Conservation (phyloP, 2,329 filamentous ascomycete species). For the Phoma sp. region DNA sequence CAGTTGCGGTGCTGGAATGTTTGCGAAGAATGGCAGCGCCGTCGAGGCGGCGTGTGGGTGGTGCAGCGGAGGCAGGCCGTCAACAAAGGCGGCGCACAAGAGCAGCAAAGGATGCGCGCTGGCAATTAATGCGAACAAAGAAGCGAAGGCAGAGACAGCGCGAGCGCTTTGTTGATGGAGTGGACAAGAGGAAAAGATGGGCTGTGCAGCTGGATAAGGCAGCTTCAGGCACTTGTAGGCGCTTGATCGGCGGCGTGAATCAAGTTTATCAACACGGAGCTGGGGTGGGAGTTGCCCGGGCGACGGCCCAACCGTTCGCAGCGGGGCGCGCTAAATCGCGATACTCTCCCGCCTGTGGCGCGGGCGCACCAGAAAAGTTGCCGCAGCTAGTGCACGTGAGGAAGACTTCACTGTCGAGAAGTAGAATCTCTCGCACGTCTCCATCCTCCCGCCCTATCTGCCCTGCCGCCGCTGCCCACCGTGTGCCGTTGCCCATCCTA, state of each 20-base stretch:
- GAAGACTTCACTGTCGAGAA: too few relatives aligned
- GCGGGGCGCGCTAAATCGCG: not conserved
- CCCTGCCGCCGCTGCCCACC: too few relatives aligned
- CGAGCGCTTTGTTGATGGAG: conserved; percentile 11
- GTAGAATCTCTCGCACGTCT: too few relatives aligned
- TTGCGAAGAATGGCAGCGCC: conserved; percentile 15
- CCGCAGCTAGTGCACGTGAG: conserved; percentile 14
- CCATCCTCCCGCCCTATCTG: too few relatives aligned
- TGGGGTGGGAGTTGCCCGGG: conserved; percentile 9
- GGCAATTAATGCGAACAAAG: conserved; percentile 3
- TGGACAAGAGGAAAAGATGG: conserved; percentile 10
- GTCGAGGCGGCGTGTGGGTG: conserved; percentile 13
- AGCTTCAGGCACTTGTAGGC: conserved; percentile 15
- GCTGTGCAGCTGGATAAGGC: conserved; percentile 13
- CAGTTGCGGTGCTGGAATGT: not conserved
- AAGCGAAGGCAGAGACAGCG: conserved; percentile 12
- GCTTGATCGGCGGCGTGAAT: conserved; percentile 9
- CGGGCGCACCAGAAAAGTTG: conserved; percentile 8
- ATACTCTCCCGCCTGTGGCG: not conserved
- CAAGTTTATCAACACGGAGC: conserved; percentile 14
- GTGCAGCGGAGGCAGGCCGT: not conserved
- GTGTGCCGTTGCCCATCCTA: not conserved
- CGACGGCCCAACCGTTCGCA: conserved; percentile 6
- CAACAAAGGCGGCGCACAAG: conserved; percentile 2
- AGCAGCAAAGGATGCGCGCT: conserved; percentile 17